Evolutionary conservation across 2,329 filamentous ascomycete species (phyloP), one percentile per base, ranked within the genome.

Genomic region (Grosmannia serpens): DNA sequence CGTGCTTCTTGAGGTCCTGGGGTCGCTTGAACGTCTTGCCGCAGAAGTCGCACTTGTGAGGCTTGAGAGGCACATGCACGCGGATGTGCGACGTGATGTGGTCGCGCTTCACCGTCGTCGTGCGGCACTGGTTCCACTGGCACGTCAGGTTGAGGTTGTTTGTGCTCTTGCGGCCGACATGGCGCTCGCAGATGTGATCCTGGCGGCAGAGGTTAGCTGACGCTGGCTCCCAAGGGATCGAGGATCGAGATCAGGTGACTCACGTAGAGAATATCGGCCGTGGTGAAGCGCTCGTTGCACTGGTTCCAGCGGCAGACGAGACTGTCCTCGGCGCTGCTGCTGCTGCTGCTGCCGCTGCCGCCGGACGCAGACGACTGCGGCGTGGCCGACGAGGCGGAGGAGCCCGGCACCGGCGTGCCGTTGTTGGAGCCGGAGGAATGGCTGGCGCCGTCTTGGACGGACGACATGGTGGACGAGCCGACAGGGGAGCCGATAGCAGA

Each of bases 31-130:
- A 99, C 1, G 91, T 91, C 79, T 99, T 99, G 70, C 90, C 90
- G 70, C 94, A 99, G 75, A 96, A 95, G 70, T 96, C 91, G 73
- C 94, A 99, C 75, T 96, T 97, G 78, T 99, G 94, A 65, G 94
- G 94, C 81, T 99, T 99, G 62, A 99, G 79, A 1, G 94, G 94
- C n/a, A 99, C 92, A 72, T 99, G 94, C 57, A 97, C 94, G 64
- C 94, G 89, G 67, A 99, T 96, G 74, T 99, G 94, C 55, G 94
- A 97, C 55, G 94, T 99, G 74, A 99, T 99, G 76, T 99, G 94
- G 69, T 97, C 94, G 68, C 94, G 90, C 81, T 99, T 97, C 71
- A 97, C 92, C 2, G 92, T 97, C 53, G 91, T 96, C 26, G 92
- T 97, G 63, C 91, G 86, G 77, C 94, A 99, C 64, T 87, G 88